phyloP scores from a whole-genome alignment of 345 rosid species.

The Salix udensis region DNA sequence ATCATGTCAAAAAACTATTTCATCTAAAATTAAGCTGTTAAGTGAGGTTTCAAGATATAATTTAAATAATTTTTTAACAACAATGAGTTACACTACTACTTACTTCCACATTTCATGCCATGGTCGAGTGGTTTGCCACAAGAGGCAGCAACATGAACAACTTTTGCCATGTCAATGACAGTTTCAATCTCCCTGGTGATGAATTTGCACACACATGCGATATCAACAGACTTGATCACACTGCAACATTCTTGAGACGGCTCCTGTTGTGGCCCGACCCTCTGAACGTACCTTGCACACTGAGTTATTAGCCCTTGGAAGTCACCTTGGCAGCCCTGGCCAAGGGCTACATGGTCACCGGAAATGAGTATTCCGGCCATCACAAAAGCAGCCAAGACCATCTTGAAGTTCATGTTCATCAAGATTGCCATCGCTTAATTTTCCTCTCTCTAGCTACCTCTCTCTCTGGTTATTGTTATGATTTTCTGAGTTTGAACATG shows the following conservation, averaged over 20 bases:
- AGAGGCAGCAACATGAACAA: conserved; percentile 33
- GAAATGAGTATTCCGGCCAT: background rate
- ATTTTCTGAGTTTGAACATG: no score
- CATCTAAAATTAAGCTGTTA: no score
- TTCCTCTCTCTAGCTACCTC: background rate
- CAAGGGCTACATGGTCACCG: background rate
- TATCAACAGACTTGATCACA: conserved; percentile 16
- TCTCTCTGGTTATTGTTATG: no score
- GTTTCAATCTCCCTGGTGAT: conserved; percentile 23
- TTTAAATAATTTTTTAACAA: no score
- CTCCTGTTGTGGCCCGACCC: conserved; percentile 5
- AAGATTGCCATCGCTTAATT: background rate
- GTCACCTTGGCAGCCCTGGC: conserved; percentile 15
- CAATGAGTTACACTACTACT: background rate
- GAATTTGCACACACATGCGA: conserved; percentile 30
- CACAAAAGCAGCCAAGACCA: background rate
- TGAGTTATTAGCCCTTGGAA: background rate
- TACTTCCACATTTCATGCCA: conserved; percentile 49
- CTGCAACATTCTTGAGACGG: conserved; percentile 30
- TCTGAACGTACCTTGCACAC: conserved; percentile 19
- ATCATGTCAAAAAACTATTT: no score
- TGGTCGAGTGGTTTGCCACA: conserved; percentile 37
- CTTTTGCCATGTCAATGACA: conserved; percentile 41
- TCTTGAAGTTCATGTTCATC: background rate
- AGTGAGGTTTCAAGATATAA: no score